Percentiles rank a stretch among this genome's conserved stretches.
These are phyloP conservation scores for Cladosporium sp. DNA, from an alignment of 2,329 filamentous ascomycete genomes.

Conservation along the genomic window DNA sequence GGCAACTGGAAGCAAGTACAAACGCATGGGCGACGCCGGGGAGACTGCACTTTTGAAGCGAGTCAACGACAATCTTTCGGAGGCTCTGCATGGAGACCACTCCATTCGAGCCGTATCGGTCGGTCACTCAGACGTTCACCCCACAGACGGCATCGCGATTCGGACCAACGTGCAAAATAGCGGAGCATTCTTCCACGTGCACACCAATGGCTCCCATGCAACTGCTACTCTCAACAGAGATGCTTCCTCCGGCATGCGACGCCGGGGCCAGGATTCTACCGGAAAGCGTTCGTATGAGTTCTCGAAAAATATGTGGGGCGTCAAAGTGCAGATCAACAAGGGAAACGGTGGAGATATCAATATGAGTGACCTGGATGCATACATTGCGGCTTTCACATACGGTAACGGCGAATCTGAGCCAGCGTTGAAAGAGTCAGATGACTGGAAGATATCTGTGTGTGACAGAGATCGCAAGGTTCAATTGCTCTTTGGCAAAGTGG, in stretches of 20 bases:
- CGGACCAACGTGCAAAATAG: not conserved
- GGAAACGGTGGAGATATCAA: not conserved
- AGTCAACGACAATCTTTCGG: not conserved
- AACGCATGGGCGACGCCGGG: not conserved
- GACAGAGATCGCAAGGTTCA: not conserved
- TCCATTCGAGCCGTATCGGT: not conserved
- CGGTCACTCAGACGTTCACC: not conserved
- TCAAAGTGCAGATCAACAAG: not conserved
- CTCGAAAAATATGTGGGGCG: not conserved
- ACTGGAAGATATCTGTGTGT: not conserved
- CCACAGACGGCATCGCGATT: not conserved
- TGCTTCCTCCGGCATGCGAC: not conserved
- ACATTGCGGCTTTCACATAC: not conserved
- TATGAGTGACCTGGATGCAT: not conserved
- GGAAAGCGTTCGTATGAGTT: not conserved
- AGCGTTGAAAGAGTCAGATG: not conserved
- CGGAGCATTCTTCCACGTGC: not conserved
- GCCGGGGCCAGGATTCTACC: not conserved
- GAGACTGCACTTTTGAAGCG: not conserved
- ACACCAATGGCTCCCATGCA: not conserved
- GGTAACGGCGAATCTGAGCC: not conserved
- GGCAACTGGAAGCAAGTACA: not conserved
- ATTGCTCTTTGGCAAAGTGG: not conserved
- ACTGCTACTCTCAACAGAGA: not conserved
- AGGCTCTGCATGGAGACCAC: not conserved